phyloP scores from a whole-genome alignment of 2,329 filamentous ascomycete genomes.

The Paecilomyces formosus region DNA sequence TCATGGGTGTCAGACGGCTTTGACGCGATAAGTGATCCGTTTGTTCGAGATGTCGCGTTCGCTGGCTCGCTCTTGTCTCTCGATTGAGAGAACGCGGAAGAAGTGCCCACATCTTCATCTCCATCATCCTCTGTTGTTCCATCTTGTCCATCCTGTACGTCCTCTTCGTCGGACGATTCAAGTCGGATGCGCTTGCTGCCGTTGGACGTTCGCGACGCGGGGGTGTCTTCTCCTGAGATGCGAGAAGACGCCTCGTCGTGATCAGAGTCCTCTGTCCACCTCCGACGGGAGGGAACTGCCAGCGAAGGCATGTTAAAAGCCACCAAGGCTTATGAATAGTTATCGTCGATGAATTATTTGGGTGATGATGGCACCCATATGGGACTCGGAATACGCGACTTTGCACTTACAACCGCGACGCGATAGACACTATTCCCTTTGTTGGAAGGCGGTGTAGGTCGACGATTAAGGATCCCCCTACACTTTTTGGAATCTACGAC shows the following conservation, averaged over 20 bases:
- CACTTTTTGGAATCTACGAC: no score
- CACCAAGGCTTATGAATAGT: background rate
- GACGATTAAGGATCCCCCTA: background rate
- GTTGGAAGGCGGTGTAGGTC: background rate
- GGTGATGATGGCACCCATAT: background rate
- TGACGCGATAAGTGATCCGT: background rate
- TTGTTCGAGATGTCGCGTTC: background rate
- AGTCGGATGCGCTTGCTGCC: conserved; percentile 26
- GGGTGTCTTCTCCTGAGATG: conserved; percentile 10
- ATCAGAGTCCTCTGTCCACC: conserved; percentile 16
- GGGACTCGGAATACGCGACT: background rate
- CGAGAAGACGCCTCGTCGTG: conserved; percentile 14
- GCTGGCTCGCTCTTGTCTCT: conserved; percentile 2
- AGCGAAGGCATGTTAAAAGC: background rate
- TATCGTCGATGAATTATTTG: background rate
- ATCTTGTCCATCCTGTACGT: conserved; percentile 5
- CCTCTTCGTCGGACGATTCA: conserved; percentile 13
- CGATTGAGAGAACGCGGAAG: background rate
- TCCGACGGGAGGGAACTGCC: conserved; percentile 15
- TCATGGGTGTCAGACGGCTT: background rate
- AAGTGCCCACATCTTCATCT: conserved; percentile 6
- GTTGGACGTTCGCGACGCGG: conserved; percentile 17
- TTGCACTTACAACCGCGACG: background rate
- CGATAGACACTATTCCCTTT: background rate
- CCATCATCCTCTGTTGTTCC: conserved; percentile 11